Evolutionary conservation across 805 yeast species (phyloP).

Genomic region (Teunomyces tritomae): DNA sequence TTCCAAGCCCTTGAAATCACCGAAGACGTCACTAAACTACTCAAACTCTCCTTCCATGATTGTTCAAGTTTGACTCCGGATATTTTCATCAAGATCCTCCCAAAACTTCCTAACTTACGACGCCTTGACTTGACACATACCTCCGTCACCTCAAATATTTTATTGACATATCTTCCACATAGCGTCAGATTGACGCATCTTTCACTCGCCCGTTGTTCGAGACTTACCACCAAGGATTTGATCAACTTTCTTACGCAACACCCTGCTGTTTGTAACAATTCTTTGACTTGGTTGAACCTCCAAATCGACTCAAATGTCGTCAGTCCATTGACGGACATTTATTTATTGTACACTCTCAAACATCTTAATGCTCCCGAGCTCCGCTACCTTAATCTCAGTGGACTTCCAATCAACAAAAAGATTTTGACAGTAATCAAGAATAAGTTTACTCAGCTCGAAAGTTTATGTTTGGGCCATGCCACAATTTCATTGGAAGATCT

Average conservation of each 20-base stretch:
- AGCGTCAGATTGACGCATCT: slow-evolving; percentile 68
- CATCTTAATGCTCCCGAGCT: slow-evolving; percentile 45
- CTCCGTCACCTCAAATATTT: slow-evolving; percentile 61
- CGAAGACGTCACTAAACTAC: slow-evolving; percentile 15
- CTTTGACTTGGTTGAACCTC: slow-evolving; percentile 64
- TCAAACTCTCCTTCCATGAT: slow-evolving; percentile 76
- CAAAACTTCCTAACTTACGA: slow-evolving; percentile 53
- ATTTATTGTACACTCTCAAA: slow-evolving; percentile 42
- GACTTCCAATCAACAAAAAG: slow-evolving; percentile 52
- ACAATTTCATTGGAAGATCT: slow-evolving; percentile 37
- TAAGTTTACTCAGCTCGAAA: slow-evolving; percentile 39
- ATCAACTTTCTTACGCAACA: slow-evolving; percentile 68
- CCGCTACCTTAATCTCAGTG: slow-evolving; percentile 59
- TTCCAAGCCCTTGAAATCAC: slow-evolving; percentile 44
- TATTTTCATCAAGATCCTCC: slow-evolving; percentile 56
- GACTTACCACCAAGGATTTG: slow-evolving; percentile 68
- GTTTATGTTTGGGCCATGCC: slow-evolving; percentile 43
- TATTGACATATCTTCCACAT: slow-evolving; percentile 50
- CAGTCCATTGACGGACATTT: slow-evolving; percentile 53
- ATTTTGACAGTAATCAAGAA: slow-evolving; percentile 37
- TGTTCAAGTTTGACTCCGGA: slow-evolving; percentile 71
- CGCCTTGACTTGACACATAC: slow-evolving; percentile 83
- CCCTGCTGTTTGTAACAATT: slow-evolving; percentile 52
- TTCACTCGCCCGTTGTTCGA: slow-evolving; percentile 53
- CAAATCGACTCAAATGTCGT: slow-evolving; percentile 64